Percentiles rank a stretch among this genome's conserved stretches.
Evolutionary conservation across 176 grass and related monocot species (phyloP).

Genomic region (Zea luxurians): DNA sequence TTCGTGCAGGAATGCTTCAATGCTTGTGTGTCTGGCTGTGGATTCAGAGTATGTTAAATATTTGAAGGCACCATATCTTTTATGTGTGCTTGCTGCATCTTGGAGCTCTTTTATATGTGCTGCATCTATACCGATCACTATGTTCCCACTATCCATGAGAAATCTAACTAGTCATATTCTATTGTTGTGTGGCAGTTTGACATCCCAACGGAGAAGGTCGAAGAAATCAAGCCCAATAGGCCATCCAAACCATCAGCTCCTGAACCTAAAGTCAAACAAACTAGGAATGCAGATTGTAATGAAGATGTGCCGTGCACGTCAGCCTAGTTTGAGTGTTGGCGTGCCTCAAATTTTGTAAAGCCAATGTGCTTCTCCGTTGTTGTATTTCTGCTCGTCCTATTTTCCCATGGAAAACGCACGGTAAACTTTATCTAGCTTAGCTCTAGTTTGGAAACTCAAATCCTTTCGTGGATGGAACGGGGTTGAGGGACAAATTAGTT

Average conservation of each 20-base stretch:
- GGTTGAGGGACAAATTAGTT: no score
- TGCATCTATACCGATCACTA: background rate
- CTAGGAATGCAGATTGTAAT: background rate
- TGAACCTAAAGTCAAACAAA: conserved; percentile 38
- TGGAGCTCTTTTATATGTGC: no score
- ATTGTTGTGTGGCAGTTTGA: conserved; percentile 52
- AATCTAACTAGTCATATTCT: background rate
- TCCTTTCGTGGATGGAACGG: no score
- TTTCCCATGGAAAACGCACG: background rate
- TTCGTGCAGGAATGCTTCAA: conserved; percentile 76
- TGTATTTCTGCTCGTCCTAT: background rate
- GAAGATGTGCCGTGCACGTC: conserved; percentile 75
- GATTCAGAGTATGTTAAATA: conserved; percentile 66
- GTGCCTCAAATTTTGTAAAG: background rate
- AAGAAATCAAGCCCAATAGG: conserved; percentile 62
- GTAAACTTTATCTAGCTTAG: background rate
- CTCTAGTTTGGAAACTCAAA: no score
- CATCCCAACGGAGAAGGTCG: conserved; percentile 55
- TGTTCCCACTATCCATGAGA: background rate
- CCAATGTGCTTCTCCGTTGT: background rate
- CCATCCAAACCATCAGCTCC: conserved; percentile 50
- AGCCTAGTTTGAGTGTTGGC: conserved; percentile 31
- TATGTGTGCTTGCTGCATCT: background rate
- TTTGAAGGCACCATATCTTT: background rate
- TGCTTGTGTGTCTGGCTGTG: conserved; percentile 92